Base-by-base conservation (phyloP, 1,284 basidiomycete species). In the Ustilago loliicola region DNA sequence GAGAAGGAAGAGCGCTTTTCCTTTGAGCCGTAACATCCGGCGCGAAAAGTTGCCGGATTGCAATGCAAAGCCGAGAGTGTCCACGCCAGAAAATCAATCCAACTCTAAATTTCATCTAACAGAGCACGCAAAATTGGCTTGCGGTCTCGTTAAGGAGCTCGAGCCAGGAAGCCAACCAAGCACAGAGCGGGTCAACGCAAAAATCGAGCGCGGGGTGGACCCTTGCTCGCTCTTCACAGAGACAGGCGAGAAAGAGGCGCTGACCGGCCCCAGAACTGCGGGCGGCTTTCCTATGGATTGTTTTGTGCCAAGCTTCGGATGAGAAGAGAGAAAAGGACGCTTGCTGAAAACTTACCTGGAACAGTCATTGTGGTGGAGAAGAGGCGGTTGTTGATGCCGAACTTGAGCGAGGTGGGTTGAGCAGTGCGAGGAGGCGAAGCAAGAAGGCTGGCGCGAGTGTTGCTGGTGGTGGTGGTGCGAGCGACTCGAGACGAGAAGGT, bases 311-410 rank as follows among this genome's bases (percentile, higher is more conserved):
- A 34, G 32, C 32, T 34, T 34, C 5, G 32, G 6, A 34, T 34
- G 15, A n/a, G 19, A 21, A 34, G 30, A 30, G 36, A 21, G n/a
- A 15, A 21, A 21, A 21, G 19, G n/a, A 9, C 10, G 42, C 25
- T 13, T 29, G 48, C 3, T 19, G 34, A 40, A n/a, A 21, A 72
- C 74, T 65, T 72, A 77, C 74, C 74, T 50, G 62, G 42, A 40
- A 55, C 61, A 50, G 69, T 42, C 74, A 77, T 77, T 54, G 69
- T 72, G 65, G 69, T 68, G 7, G 74, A 69, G 38, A 77, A 77
- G 13, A 63, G 60, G 40, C 64, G 61, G 52, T 61, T 54, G 40
- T 19, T 34, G 48, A 56, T 23, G 52, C 32, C 61, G 21, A 66
- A 72, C 25, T 55, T 52, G 52, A 48, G 52, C 21, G 48, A 25